These are phyloP conservation scores for Paxillus ammoniavirescens DNA, from an alignment of 768 basidiomycete species.

Conservation along the genomic window DNA sequence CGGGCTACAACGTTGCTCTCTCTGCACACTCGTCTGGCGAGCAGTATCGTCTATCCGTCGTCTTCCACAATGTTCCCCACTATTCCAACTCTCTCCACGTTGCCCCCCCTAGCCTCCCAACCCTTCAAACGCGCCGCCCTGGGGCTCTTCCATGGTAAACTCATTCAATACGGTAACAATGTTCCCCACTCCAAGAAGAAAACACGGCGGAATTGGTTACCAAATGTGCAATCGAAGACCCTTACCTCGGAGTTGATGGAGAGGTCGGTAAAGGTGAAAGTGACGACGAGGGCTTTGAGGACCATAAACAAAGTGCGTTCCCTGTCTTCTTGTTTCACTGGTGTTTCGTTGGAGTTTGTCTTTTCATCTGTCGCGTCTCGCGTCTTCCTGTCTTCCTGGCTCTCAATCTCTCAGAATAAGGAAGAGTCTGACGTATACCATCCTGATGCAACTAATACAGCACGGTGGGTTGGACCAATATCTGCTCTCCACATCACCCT, in stretches of 20 bases:
- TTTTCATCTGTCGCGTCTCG: too few species aligned
- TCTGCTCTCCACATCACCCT: constrained; percentile 46
- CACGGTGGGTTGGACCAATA: constrained; percentile 74
- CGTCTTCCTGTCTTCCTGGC: not conserved
- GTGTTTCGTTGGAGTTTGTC: not conserved
- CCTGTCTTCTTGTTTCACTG: not conserved
- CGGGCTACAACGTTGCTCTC: too few species aligned
- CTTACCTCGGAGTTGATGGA: constrained; percentile 66
- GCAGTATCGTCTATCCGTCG: too few species aligned
- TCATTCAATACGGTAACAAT: constrained; percentile 81
- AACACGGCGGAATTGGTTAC: constrained; percentile 85
- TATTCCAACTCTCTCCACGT: constrained; percentile 9
- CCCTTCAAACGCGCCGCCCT: constrained; percentile 80
- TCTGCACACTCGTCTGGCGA: not conserved
- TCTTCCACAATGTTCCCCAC: constrained; percentile 24
- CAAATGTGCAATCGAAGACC: constrained; percentile 80
- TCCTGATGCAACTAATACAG: constrained; percentile 28
- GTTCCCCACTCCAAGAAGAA: constrained; percentile 88
- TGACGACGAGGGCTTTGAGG: constrained; percentile 73
- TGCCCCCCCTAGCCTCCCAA: constrained; percentile 43
- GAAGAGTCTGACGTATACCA: not conserved
- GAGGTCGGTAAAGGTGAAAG: constrained; percentile 57
- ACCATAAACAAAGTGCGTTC: constrained; percentile 77
- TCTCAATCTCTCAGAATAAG: too few species aligned
- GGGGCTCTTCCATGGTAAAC: constrained; percentile 82